These are phyloP conservation scores for Lactarius quietus DNA, from an alignment of 768 basidiomycete species.

Conservation along the genomic window DNA sequence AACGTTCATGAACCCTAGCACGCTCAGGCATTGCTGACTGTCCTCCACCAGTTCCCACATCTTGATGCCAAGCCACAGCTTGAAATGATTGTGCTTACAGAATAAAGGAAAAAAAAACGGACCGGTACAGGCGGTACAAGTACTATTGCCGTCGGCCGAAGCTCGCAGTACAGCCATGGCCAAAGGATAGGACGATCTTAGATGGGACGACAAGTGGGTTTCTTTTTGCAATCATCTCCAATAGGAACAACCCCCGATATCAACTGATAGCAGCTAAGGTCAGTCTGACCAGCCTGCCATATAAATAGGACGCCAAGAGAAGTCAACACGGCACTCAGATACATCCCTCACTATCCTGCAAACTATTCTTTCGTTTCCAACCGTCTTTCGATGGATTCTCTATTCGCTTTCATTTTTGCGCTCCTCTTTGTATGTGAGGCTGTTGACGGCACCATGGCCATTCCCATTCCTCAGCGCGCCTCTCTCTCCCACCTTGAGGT, in stretches of 20 bases:
- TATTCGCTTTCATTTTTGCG: neutral
- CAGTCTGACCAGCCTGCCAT: neutral
- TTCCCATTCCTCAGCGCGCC: neutral
- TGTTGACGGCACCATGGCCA: neutral
- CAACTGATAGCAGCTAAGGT: no score
- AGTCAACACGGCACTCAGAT: neutral
- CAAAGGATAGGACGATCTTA: neutral
- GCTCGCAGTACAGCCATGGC: neutral
- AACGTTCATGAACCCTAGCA: neutral
- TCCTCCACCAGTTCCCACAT: neutral
- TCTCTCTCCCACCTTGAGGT: no score
- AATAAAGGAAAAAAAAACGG: neutral
- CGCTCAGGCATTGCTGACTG: neutral
- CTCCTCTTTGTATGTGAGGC: neutral
- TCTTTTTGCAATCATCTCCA: no score
- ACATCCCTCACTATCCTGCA: neutral
- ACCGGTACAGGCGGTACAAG: neutral
- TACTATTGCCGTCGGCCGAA: neutral
- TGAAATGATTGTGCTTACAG: neutral
- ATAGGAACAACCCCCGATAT: neutral
- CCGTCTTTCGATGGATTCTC: neutral
- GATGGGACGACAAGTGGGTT: no score
- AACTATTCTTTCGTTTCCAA: neutral
- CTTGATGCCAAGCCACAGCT: neutral
- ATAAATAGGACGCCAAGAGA: neutral